Base-by-base conservation (phyloP, 257 asterid genomes). In the Sherardia arvensis region DNA sequence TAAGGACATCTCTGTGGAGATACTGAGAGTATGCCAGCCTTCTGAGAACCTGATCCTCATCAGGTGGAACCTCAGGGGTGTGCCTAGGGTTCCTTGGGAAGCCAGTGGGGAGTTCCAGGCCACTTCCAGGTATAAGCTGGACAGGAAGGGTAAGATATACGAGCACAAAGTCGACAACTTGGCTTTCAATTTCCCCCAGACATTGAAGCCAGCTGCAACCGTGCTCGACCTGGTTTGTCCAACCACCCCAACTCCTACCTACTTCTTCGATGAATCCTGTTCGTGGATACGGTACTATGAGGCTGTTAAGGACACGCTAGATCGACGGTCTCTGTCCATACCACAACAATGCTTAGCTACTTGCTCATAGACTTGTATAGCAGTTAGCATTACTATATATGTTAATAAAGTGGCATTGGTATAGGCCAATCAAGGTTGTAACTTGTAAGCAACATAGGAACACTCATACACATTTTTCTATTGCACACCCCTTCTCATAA, bases 61-160 rank as follows among this genome's bases (percentile, higher is more conserved):
- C 26, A 72, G 93, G 69, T 88, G 95, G 96, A 86, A 86, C 53
- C 71, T 84, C 72, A 81, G 71, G 74, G 96, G 85, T 4, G 76
- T 88, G 66, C 94, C 95, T 5, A 73, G 93, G 38, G 84, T 86
- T 32, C 96, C 89, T 1, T 88, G 95, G 95, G 96, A 91, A 71
- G 90, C 96, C 0, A 82, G 72, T 29, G 98, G 96, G 43, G 78
- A 88, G 32, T 91, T 88, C 66, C 93, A 84, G 71, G 98, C 87
- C 65, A 86, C 91, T 0, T 88, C 95, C 23, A 72, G 90, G n/a
- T 88, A 86, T 71, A 91, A 88, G 68, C 62, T 91, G 76, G 98
- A 88, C 62, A 66, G 94, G 32, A 79, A 79, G 18, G 96, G 91
- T 58, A 91, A 86, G 55, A 91, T 91, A 27, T 91, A 86, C 74